A percentile compares a stretch with the other conserved stretches of the same genome.
These are phyloP conservation scores for Arthonia radiata DNA, from an alignment of 495 filamentous ascomycete genomes.

Conservation along the genomic window DNA sequence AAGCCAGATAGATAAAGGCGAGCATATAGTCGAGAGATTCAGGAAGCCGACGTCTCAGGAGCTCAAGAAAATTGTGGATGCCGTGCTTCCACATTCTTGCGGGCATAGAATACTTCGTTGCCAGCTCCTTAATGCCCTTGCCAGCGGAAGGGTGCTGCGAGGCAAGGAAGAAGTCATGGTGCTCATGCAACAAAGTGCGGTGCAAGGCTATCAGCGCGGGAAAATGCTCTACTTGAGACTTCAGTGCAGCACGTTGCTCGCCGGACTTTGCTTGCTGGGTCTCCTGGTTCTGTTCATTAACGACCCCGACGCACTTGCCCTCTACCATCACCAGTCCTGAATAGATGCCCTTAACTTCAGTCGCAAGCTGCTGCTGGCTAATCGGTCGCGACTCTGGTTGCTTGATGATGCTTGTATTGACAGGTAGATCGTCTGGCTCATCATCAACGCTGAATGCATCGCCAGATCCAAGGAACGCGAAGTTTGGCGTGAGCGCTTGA, in stretches of 20 bases:
- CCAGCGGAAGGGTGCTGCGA: conserved; percentile 49
- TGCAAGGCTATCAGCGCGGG: too few species aligned
- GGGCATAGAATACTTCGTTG: conserved; percentile 55
- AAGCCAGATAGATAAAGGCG: conserved; percentile 56
- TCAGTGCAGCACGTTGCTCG: too few species aligned
- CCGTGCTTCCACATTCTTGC: conserved; percentile 68
- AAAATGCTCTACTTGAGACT: too few species aligned
- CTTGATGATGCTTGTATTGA: conserved; percentile 5
- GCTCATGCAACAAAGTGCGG: conserved; percentile 45
- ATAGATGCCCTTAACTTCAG: conserved; percentile 55
- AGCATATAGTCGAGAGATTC: conserved; percentile 55
- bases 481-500: too few species aligned
- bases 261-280: too few species aligned
- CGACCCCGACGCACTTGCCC: conserved; percentile 49
- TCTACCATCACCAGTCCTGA: conserved; percentile 56
- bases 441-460: too few species aligned
- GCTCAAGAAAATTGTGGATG: conserved; percentile 54
- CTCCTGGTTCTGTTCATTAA: too few species aligned
- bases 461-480: too few species aligned
- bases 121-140: conserved; percentile 27
- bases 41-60: conserved; percentile 44
- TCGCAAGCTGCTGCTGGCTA: conserved; percentile 46
- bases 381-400: conserved; percentile 44
- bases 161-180: conserved; percentile 62
- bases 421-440: too few species aligned